Percentiles rank a stretch among this genome's conserved stretches.
phyloP scores from a whole-genome alignment of 1,284 basidiomycete genomes.

The Wolfiporia cocos region DNA sequence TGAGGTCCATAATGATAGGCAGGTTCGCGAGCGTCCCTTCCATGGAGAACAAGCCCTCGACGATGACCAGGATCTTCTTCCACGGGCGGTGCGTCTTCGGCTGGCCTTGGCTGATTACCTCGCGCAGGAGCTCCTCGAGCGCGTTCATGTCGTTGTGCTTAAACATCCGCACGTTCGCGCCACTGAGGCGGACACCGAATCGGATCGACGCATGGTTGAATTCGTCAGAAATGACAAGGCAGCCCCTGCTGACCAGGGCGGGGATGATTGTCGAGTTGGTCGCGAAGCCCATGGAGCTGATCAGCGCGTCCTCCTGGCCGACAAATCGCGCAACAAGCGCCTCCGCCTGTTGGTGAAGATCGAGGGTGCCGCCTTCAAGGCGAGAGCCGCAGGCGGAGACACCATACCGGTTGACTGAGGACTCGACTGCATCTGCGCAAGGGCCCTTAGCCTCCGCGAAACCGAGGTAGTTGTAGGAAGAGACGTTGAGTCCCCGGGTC shows the following conservation, averaged over 20 bases:
- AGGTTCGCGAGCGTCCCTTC: slow-evolving; percentile 91
- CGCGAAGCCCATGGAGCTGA: slow-evolving; percentile 96
- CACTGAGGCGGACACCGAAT: slow-evolving; percentile 86
- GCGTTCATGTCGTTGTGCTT: slow-evolving; percentile 94
- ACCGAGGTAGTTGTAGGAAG: slow-evolving; percentile 99
- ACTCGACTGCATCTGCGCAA: slow-evolving; percentile 91
- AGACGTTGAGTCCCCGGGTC: slow-evolving; percentile 92
- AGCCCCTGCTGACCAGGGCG: slow-evolving; percentile 87
- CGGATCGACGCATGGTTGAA: slow-evolving; percentile 96
- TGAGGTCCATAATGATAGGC: slow-evolving; percentile 81
- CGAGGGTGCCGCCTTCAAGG: slow-evolving; percentile 79
- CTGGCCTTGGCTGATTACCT: slow-evolving; percentile 96
- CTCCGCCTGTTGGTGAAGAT: slow-evolving; percentile 82
- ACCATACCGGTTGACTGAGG: slow-evolving; percentile 74
- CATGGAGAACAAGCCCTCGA: slow-evolving; percentile 98
- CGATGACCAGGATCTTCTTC: slow-evolving; percentile 96
- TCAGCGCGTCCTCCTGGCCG: slow-evolving; percentile 84
- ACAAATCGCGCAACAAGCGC: slow-evolving; percentile 87
- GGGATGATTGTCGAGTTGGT: slow-evolving; percentile 97
- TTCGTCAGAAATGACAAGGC: slow-evolving; percentile 96
- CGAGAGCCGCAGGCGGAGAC: slow-evolving; percentile 75
- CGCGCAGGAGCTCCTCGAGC: slow-evolving; percentile 79
- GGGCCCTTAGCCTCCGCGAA: slow-evolving; percentile 94
- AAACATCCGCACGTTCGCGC: slow-evolving; percentile 89
- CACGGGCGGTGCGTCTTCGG: slow-evolving; percentile 96